A percentile compares a stretch with the other conserved stretches of the same genome.
phyloP scores from a whole-genome alignment of 495 filamentous ascomycete genomes.

The Penicillium ucsense region DNA sequence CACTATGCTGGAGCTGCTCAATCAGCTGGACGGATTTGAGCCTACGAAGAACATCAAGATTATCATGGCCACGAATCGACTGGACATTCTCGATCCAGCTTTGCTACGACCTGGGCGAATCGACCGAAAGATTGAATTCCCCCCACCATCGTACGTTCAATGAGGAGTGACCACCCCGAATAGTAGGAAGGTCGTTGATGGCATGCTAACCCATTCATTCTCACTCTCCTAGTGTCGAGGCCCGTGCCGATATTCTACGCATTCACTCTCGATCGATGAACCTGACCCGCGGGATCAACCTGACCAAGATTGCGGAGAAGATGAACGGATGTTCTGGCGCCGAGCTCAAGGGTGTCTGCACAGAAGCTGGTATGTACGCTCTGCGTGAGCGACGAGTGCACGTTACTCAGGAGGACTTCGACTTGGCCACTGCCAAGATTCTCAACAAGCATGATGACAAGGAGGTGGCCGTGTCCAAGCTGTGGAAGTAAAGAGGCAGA shows the following conservation, averaged over 20 bases:
- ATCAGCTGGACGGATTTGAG: constrained; percentile 98
- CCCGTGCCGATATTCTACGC: constrained; percentile 91
- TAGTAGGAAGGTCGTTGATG: too few species aligned
- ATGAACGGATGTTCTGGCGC: constrained; percentile 99
- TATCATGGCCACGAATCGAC: constrained; percentile 97
- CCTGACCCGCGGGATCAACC: constrained; percentile 91
- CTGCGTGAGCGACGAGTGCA: constrained; percentile 91
- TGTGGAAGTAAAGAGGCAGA: constrained; percentile 66
- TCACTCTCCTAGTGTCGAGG: constrained; percentile 56
- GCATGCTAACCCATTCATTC: constrained; percentile 5
- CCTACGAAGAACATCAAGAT: constrained; percentile 99
- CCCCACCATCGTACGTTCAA: constrained; percentile 62
- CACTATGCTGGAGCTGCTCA: constrained; percentile 97
- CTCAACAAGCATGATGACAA: constrained; percentile 99
- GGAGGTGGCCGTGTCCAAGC: constrained; percentile 77
- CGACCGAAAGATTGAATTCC: constrained; percentile 99
- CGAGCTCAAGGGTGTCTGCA: constrained; percentile 95
- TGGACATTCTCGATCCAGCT: constrained; percentile 94
- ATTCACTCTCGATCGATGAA: constrained; percentile 99
- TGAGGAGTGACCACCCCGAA: constrained; percentile 12
- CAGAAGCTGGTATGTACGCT: constrained; percentile 96
- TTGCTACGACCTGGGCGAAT: constrained; percentile 90
- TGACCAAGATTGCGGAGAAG: constrained; percentile 97
- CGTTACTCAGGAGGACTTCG: constrained; percentile 98
- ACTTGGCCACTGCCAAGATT: constrained; percentile 97